phyloP scores from a whole-genome alignment of 192 early-diverging fungal species.

The Phlyctochytrium planicorne region DNA sequence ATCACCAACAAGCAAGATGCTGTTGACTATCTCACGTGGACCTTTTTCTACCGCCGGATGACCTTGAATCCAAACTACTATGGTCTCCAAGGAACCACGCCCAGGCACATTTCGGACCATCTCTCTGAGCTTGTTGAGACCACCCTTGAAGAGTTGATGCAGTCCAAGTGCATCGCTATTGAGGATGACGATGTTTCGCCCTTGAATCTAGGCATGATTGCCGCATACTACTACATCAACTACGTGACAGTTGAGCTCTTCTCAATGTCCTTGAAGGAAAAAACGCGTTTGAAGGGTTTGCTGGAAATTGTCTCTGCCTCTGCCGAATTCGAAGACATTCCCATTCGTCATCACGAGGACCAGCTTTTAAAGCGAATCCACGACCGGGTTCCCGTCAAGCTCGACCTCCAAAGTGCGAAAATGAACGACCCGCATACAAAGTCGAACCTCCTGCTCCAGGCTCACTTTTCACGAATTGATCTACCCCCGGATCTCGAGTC shows the following conservation, averaged over 20 bases:
- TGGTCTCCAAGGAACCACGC: conserved; percentile 79
- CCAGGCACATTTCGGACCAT: conserved; percentile 87
- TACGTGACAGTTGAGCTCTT: conserved; percentile 94
- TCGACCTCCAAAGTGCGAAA: conserved; percentile 50
- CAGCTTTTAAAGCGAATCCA: conserved; percentile 73
- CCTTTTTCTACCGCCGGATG: conserved; percentile 95
- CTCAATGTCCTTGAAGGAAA: conserved; percentile 77
- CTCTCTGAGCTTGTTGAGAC: conserved; percentile 93
- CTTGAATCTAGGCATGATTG: conserved; percentile 95
- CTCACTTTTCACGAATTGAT: conserved; percentile 88
- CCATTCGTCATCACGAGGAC: conserved; percentile 94
- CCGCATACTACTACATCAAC: conserved; percentile 95
- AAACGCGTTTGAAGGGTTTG: conserved; percentile 86
- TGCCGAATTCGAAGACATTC: conserved; percentile 88
- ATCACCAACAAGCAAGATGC: conserved; percentile 98
- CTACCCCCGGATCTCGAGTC: conserved; percentile 89
- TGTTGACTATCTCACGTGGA: conserved; percentile 99
- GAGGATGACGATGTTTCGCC: conserved; percentile 70
- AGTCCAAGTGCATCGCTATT: conserved; percentile 74
- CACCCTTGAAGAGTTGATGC: conserved; percentile 82
- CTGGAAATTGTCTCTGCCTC: conserved; percentile 93
- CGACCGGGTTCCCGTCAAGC: conserved; percentile 78
- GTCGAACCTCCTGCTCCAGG: conserved; percentile 89
- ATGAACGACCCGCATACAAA: conserved; percentile 91
- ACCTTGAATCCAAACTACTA: conserved; percentile 98